Conservation (phyloP, 1,139 yeast genomes). For the Candida frijolesensis region DNA sequence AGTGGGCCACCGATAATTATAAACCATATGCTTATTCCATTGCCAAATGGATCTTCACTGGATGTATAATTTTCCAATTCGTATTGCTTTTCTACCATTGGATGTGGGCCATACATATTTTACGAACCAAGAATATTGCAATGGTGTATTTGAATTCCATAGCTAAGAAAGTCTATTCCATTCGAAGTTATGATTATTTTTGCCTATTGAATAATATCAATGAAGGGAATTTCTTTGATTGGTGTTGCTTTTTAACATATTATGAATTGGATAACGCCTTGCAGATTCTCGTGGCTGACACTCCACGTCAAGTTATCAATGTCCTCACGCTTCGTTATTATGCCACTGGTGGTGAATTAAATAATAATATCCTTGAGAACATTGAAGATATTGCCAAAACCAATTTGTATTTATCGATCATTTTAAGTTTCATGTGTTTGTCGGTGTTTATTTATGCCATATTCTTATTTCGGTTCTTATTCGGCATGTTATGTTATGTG, state of each 20-base stretch:
- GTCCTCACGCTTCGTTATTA: slow-evolving; percentile 66
- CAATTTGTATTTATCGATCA: slow-evolving; percentile 66
- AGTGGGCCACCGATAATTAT: slow-evolving; percentile 65
- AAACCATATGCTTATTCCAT: slow-evolving; percentile 57
- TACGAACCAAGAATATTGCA: slow-evolving; percentile 65
- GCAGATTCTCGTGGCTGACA: slow-evolving; percentile 69
- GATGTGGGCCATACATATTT: slow-evolving; percentile 60
- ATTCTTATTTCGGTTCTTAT: slow-evolving; percentile 60
- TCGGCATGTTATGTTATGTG: slow-evolving; percentile 57
- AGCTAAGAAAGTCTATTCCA: slow-evolving; percentile 59
- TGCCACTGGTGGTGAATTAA: slow-evolving; percentile 49
- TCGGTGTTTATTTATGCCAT: slow-evolving; percentile 77
- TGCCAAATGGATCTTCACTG: slow-evolving; percentile 82
- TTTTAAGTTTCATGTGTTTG: slow-evolving; percentile 72
- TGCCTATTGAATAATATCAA: slow-evolving; percentile 75
- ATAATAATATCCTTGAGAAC: slow-evolving; percentile 51
- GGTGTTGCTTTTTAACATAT: slow-evolving; percentile 67
- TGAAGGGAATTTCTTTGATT: slow-evolving; percentile 65
- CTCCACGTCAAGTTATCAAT: slow-evolving; percentile 88
- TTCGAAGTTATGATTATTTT: slow-evolving; percentile 62
- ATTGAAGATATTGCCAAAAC: slow-evolving; percentile 60
- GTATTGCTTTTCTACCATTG: slow-evolving; percentile 59
- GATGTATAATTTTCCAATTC: slow-evolving; percentile 79
- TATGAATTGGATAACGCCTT: slow-evolving; percentile 68
- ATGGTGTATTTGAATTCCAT: slow-evolving; percentile 68